Evolutionary conservation across 75 land plant genomes (phyloP).

Genomic region (Cryptomeria japonica): DNA sequence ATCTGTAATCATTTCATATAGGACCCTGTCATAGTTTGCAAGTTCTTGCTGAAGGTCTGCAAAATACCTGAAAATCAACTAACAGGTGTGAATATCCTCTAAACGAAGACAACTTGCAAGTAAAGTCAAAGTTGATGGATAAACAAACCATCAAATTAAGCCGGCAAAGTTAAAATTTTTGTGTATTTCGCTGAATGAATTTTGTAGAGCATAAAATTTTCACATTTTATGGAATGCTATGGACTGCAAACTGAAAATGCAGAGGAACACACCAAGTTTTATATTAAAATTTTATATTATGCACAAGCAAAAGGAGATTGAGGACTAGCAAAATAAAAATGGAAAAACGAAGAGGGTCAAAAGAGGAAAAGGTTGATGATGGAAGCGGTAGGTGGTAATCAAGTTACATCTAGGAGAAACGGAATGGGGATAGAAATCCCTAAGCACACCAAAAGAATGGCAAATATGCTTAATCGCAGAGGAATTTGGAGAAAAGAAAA

Average conservation of each 20-base stretch:
- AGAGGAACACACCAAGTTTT: not conserved
- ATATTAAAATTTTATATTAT: not conserved
- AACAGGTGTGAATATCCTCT: not conserved
- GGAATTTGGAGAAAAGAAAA: not conserved
- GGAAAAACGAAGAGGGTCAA: not conserved
- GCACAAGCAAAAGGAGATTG: not conserved
- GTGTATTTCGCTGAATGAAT: not conserved
- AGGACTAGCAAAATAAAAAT: not conserved
- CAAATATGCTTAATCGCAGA: not conserved
- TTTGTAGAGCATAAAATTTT: not conserved
- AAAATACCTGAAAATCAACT: conserved; percentile 74
- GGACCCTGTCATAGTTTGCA: conserved; percentile 77
- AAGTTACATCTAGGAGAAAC: not conserved
- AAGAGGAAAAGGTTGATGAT: not conserved
- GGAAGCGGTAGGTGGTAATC: not conserved
- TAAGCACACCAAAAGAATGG: too few species aligned
- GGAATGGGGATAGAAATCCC: not conserved
- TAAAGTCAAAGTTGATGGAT: not conserved
- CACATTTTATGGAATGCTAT: not conserved
- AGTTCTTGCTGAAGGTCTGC: conserved; percentile 63
- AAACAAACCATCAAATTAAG: not conserved
- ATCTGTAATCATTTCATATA: conserved; percentile 99
- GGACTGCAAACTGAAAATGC: not conserved
- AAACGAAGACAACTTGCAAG: not conserved
- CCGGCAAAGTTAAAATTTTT: not conserved